Percentiles rank a stretch among this genome's conserved stretches.
Conservation (phyloP, 2,329 filamentous ascomycete species). For the Penicillium corylophilum region DNA sequence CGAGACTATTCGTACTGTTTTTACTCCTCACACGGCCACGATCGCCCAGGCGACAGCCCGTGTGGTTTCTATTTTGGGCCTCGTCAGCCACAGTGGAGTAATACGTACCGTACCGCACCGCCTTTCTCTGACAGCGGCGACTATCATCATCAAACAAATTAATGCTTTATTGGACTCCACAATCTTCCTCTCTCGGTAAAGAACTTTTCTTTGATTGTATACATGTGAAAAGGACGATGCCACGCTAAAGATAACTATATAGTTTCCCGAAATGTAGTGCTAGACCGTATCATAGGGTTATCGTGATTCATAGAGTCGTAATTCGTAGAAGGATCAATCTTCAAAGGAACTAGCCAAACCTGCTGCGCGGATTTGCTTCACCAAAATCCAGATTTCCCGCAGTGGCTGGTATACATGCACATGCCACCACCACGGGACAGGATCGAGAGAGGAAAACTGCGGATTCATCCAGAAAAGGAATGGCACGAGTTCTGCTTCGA, state of each 20-base stretch:
- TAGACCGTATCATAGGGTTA: background rate
- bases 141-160: background rate
- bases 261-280: background rate
- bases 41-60: constrained; percentile 29
- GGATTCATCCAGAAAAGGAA: constrained; percentile 56
- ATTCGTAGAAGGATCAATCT: background rate
- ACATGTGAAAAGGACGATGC: background rate
- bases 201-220: background rate
- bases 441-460: constrained; percentile 56
- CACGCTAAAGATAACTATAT: background rate
- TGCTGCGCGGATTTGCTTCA: constrained; percentile 42
- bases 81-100: constrained; percentile 21
- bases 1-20: background rate
- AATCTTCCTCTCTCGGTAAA: background rate
- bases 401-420: constrained; percentile 58
- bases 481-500: constrained; percentile 21
- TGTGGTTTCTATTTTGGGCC: constrained; percentile 23
- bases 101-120: background rate
- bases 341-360: constrained; percentile 25
- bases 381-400: constrained; percentile 35
- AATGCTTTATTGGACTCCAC: background rate
- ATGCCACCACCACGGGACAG: constrained; percentile 57
- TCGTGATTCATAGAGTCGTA: constrained; percentile 5
- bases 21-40: constrained; percentile 4
- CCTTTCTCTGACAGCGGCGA: background rate